A percentile compares a stretch with the other conserved stretches of the same genome.
Evolutionary conservation across 2,329 filamentous ascomycete species (phyloP).

Genomic region (Clarireedia paspali): DNA sequence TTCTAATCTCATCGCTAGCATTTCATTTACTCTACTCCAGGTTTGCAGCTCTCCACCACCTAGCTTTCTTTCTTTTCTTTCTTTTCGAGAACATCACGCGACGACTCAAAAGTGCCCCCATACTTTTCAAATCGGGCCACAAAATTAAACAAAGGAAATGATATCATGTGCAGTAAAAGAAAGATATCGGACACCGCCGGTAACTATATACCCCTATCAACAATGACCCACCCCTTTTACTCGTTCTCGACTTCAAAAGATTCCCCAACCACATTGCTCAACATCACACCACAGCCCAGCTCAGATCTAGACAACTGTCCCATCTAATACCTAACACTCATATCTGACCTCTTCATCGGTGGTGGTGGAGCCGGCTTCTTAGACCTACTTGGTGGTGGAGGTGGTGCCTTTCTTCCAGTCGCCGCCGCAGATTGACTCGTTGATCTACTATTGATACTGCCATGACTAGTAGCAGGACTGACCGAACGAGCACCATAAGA

Average conservation of each 20-base stretch:
- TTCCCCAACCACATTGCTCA: not conserved
- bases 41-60: too few species aligned
- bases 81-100: too few species aligned
- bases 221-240: not conserved
- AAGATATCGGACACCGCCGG: too few species aligned
- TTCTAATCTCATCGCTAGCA: too few species aligned
- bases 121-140: too few species aligned
- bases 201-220: not conserved
- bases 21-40: too few species aligned
- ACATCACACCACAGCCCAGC: not conserved
- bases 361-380: slow-evolving; percentile 62
- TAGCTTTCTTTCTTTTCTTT: too few species aligned
- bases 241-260: not conserved
- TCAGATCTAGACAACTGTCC: too few species aligned
- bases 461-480: slow-evolving; percentile 46
- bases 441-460: slow-evolving; percentile 41
- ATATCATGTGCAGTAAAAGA: too few species aligned
- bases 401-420: slow-evolving; percentile 43
- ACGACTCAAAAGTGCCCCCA: too few species aligned
- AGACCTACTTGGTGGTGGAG: slow-evolving; percentile 52
- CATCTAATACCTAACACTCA: slow-evolving; percentile 12
- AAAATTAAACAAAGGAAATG: too few species aligned
- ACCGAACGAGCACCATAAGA: slow-evolving; percentile 41
- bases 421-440: slow-evolving; percentile 38
- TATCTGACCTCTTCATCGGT: slow-evolving; percentile 49